Conservation (phyloP, 164 flowering plant species). For the Stephania japonica region DNA sequence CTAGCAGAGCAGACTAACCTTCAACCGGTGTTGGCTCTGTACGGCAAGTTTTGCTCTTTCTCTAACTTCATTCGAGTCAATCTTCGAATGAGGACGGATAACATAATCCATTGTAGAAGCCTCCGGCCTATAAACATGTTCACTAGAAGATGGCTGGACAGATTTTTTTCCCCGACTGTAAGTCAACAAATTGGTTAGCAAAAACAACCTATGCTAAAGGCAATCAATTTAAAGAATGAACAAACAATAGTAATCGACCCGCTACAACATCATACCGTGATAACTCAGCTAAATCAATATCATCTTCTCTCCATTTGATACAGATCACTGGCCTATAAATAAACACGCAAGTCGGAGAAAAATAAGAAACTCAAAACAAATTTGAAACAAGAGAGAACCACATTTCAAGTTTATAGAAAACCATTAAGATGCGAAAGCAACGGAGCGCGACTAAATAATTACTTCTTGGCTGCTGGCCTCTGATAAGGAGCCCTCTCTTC, state of each 20-base stretch:
- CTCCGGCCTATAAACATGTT: conserved; percentile 79
- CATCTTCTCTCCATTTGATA: conserved; percentile 73
- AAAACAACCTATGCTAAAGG: neutral
- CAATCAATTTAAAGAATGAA: too few relatives aligned
- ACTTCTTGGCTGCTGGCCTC: conserved; percentile 68
- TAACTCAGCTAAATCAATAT: conserved; percentile 63
- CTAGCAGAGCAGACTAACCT: conserved; percentile 40
- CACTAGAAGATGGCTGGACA: conserved; percentile 56
- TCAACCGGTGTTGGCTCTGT: conserved; percentile 74
- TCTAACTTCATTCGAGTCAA: conserved; percentile 84
- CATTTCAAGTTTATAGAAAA: neutral
- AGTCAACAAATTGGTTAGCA: conserved; percentile 3
- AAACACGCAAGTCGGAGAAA: neutral
- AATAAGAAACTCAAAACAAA: neutral
- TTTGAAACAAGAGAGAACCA: neutral
- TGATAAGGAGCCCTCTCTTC: conserved; percentile 62
- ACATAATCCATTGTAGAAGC: conserved; percentile 85
- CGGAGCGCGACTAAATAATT: conserved; percentile 10
- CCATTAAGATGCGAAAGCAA: neutral
- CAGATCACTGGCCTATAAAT: conserved; percentile 46
- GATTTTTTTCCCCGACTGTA: conserved; percentile 60
- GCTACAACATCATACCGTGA: conserved; percentile 46
- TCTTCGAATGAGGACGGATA: conserved; percentile 95
- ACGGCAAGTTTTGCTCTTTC: conserved; percentile 72
- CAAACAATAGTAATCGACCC: neutral